phyloP scores from a whole-genome alignment of 306 rosid genomes.

The Lablab purpureus region DNA sequence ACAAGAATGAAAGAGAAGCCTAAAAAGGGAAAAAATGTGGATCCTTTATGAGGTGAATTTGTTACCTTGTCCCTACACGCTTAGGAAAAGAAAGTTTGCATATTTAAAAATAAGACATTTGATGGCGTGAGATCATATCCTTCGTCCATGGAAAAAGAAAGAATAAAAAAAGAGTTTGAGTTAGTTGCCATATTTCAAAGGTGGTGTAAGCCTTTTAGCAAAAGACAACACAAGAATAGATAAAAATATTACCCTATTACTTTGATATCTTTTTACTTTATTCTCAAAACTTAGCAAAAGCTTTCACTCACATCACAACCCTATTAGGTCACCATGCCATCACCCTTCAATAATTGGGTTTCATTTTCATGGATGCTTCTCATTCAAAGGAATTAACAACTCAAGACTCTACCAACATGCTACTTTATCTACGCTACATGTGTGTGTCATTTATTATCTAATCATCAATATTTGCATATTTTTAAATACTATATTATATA shows the following conservation, averaged over 20 bases:
- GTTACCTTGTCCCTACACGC: background rate
- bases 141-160: slow-evolving; percentile 6
- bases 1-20: too few species aligned
- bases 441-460: too few species aligned
- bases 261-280: slow-evolving; percentile 16
- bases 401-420: slow-evolving; percentile 9
- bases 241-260: background rate
- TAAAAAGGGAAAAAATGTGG: too few species aligned
- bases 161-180: slow-evolving; percentile 23
- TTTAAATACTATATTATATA: too few species aligned
- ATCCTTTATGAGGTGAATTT: too few species aligned
- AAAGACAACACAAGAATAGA: background rate
- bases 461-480: too few species aligned
- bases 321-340: background rate
- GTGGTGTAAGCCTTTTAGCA: slow-evolving; percentile 12
- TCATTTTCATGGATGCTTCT: slow-evolving; percentile 17
- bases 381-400: background rate
- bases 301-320: background rate
- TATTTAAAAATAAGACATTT: background rate
- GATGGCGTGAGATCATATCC: background rate
- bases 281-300: background rate
- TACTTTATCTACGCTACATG: slow-evolving; percentile 16
- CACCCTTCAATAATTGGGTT: slow-evolving; percentile 21
- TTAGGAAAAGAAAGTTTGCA: background rate
- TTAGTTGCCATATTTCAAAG: background rate